Base-by-base conservation (phyloP, 2,329 filamentous ascomycete species). In the Arthrocladium fulminans region DNA sequence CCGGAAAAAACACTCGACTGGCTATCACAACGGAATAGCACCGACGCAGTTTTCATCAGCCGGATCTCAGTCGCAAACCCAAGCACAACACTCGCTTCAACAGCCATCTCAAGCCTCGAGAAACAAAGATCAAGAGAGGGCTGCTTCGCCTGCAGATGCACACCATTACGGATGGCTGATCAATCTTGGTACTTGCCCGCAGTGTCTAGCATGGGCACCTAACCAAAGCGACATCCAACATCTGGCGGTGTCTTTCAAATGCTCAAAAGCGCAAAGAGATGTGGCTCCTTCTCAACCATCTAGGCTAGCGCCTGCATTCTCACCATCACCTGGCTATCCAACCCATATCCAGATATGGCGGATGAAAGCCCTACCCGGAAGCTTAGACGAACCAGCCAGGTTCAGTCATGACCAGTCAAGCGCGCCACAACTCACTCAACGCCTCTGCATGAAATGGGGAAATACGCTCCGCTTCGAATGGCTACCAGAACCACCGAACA, bases 401-500 rank as follows among this genome's bases (percentile, higher is more conserved):
- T 20, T 47, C 24, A 38, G 34, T 17, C 34, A 79, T 5, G 69
- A 77, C 56, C 66, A 67, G 54, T 59, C 56, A 0, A 56, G 51
- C 7, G 56, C 65, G 13, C 77, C 79, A 2, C 59, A 61, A 38
- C 65, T 81, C 35, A 65, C 65, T 22, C 55, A 73, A 29, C 71
- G 75, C 2, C 59, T 81, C n/a, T 79, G 76, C 54, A 72, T 73
- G 2, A 67, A 77, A 19, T 80, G 76, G 71, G 79, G 78, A 2
- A 69, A 75, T 49, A 62, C 79, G 15, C 74, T 70, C 53, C 65
- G 69, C 7, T 63, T 82, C 23, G 67, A 71, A 51, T 83, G 78
- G 77, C 79, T 76, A 60, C 75, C 75, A 9, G 63, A 74, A 40
- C 45, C 52, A n/a, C 54, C 63, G 6, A 15, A 6, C 2, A 17